Evolutionary conservation across 106 monocot species (phyloP), one percentile per base, ranked within the genome.

Genomic region (Vanilla planifolia): DNA sequence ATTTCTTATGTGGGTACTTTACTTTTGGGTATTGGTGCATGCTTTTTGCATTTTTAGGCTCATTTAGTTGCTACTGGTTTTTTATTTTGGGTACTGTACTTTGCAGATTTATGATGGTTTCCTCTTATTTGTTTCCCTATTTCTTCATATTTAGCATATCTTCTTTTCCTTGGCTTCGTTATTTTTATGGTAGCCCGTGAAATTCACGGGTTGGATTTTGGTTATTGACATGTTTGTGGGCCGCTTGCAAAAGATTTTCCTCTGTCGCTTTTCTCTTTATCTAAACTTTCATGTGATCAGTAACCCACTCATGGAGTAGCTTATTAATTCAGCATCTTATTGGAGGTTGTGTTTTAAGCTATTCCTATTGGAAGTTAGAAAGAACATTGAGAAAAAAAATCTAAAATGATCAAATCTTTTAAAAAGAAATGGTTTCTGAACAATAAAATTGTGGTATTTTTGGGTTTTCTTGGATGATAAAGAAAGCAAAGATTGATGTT

Each of bases 161-260:
- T 51, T 13, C 14, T 26, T 2, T 10, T 26, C 46, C n/a, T 21
- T 51, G 7, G 10, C 37, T 37, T 37, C 10, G 5, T 10, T 51
- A 27, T 26, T 27, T 51, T 51, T 7, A 27, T 51, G 51, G 26
- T 10, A 51, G 26, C 25, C 51, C 51, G 51, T 51, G 51, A 51
- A 27, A 8, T 8, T 51, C 51, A 51, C 28, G 51, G 10, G 51
- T 8, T 26, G 24, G 25, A 27, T 28, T 11, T 51, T 51, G 24
- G 23, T 19, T 10, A 51, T 27, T 51, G 24, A 27, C 51, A 11
- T 27, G 9, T 27, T 26, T 26, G 51, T 51, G 24, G 50, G 1
- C 27, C 27, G 26, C 19, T 9, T 51, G 37, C 8, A 1, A 25
- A 26, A 10, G 27, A 26, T 3, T 51, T 51, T 27, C 51, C 51